Percentiles rank a stretch among this genome's conserved stretches.
phyloP scores from a whole-genome alignment of 225 moss, liverwort and hornwort genomes.

The Sphagnum contortum region DNA sequence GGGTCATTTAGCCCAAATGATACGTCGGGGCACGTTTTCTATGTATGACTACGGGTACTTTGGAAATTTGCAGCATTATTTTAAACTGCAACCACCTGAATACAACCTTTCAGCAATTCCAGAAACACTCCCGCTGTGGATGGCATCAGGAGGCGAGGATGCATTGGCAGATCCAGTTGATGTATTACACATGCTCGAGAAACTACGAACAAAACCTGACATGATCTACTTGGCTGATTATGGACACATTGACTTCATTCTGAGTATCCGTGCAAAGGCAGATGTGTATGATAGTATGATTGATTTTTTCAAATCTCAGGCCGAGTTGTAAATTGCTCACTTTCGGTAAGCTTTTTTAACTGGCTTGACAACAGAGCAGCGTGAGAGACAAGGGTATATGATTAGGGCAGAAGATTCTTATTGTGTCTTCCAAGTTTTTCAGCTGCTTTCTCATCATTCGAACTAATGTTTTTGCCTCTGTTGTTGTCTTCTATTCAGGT shows the following conservation, averaged over 20 bases:
- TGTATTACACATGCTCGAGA: slow-evolving; percentile 44
- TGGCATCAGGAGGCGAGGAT: slow-evolving; percentile 81
- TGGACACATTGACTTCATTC: slow-evolving; percentile 87
- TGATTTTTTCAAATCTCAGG: slow-evolving; percentile 61
- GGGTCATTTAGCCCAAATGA: slow-evolving; percentile 92
- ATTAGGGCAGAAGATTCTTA: too few species aligned
- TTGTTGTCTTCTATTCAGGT: too few species aligned
- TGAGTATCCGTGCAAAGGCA: slow-evolving; percentile 49
- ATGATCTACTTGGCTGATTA: slow-evolving; percentile 51
- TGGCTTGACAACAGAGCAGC: too few species aligned
- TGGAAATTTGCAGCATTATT: slow-evolving; percentile 75
- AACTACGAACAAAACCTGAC: slow-evolving; percentile 43
- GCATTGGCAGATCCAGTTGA: slow-evolving; percentile 76
- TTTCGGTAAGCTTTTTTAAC: too few species aligned
- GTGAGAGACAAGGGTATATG: too few species aligned
- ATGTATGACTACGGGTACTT: slow-evolving; percentile 81
- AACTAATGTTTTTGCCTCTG: too few species aligned
- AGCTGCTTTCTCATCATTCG: too few species aligned
- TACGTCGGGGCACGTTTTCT: slow-evolving; percentile 65
- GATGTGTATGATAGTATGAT: slow-evolving; percentile 88
- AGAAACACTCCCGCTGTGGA: slow-evolving; percentile 58
- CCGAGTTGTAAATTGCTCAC: neutral
- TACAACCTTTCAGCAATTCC: slow-evolving; percentile 63
- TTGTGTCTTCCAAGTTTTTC: too few species aligned
- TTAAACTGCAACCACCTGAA: slow-evolving; percentile 42